Percentiles rank a stretch among this genome's conserved stretches.
Conservation (phyloP, 495 filamentous ascomycete genomes). For the Aspergillus sclerotiicarbonarius region DNA sequence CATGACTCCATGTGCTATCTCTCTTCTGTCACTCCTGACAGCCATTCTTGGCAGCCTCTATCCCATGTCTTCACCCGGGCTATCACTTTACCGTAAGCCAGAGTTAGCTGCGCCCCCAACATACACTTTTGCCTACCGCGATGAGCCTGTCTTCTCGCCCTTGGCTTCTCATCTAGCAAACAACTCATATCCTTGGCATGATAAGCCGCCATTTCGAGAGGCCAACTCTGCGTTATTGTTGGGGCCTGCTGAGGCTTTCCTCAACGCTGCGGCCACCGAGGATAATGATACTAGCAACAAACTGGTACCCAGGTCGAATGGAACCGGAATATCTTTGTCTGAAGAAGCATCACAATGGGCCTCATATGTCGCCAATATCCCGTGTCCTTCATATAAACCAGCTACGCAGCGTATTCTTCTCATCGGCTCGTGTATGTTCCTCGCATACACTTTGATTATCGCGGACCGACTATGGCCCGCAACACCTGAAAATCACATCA, state of each 20-base stretch:
- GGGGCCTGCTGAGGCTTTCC: not conserved
- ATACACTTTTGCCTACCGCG: not conserved
- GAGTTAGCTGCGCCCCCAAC: not conserved
- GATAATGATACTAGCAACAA: not conserved
- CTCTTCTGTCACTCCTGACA: not conserved
- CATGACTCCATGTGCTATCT: not conserved
- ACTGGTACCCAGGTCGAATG: not conserved
- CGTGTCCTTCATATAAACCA: not conserved
- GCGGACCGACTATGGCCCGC: too few species aligned
- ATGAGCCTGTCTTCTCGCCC: not conserved
- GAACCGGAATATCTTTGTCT: not conserved
- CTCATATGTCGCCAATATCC: not conserved
- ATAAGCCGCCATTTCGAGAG: not conserved
- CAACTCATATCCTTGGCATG: not conserved
- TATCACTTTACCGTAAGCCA: not conserved
- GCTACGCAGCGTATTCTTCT: not conserved
- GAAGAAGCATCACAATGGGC: not conserved
- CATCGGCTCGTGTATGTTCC: too few species aligned
- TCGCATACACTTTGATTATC: too few species aligned
- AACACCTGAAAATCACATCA: too few species aligned
- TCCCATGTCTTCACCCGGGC: not conserved
- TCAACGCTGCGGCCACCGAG: not conserved
- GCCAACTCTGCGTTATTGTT: not conserved
- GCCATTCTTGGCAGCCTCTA: not conserved
- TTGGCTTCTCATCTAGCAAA: not conserved